phyloP scores from a whole-genome alignment of 73 alveolate genomes.

The Uronychia binucleata region DNA sequence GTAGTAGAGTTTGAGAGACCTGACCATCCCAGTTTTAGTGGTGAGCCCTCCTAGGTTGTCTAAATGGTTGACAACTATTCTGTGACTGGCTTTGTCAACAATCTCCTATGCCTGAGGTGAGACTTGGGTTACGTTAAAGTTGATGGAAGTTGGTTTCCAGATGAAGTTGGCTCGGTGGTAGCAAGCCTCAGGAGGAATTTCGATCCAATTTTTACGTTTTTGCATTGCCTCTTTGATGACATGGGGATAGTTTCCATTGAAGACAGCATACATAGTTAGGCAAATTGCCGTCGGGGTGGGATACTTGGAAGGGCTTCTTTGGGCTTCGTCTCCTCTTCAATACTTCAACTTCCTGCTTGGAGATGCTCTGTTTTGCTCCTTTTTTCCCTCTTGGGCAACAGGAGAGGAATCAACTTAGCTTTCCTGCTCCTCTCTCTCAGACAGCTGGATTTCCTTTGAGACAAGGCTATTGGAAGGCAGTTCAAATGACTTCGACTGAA shows the following conservation, averaged over 20 bases:
- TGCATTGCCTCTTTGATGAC: conserved; percentile 30
- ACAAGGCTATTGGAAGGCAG: too few relatives aligned
- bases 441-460: too few relatives aligned
- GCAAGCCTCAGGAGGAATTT: background rate
- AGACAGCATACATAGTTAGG: background rate
- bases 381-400: too few relatives aligned
- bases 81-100: background rate
- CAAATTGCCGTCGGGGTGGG: too few relatives aligned
- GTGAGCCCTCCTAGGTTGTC: conserved; percentile 60
- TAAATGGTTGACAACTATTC: conserved; percentile 66
- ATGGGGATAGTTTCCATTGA: conserved; percentile 44
- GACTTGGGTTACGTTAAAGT: conserved; percentile 8
- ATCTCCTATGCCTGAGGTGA: conserved; percentile 31
- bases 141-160: conserved; percentile 44
- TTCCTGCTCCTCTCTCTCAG: too few relatives aligned
- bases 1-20: conserved; percentile 56
- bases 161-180: conserved; percentile 33
- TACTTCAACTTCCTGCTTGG: too few relatives aligned
- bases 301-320: too few relatives aligned
- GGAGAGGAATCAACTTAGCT: too few relatives aligned
- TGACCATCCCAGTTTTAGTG: conserved; percentile 70
- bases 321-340: too few relatives aligned
- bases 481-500: too few relatives aligned
- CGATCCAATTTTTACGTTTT: conserved; percentile 51
- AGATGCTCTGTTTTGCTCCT: too few relatives aligned